Base-by-base conservation (phyloP, 345 rosid genomes). In the Limnanthes douglasii region DNA sequence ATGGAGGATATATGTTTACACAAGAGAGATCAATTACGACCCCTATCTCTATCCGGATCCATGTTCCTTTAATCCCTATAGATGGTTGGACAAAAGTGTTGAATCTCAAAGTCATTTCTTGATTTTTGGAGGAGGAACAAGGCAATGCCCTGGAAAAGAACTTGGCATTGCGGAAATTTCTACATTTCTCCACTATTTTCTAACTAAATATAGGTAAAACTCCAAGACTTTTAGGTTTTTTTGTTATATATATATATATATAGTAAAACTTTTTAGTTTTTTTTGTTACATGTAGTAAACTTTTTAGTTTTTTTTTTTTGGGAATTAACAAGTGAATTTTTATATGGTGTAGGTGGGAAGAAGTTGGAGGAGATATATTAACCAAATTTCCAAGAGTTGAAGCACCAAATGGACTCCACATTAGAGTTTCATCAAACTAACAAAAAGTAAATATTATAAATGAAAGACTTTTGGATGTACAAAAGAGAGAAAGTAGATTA, bases 1-100 rank as follows among this genome's bases (percentile, higher is more conserved):
- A 15, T 88, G 97, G 97, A 83, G 83, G 60, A 83, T 88, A 42
- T 88, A 83, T 37, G 80, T 88, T 3, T 88, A 79, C 54, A 70
- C 84, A 19, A 79, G 97, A 40, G 95, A 88, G 54, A 65, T 64
- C 4, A 88, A 83, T 51, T 73, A 79, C 46, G 84, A 79, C 37
- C 73, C 78, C 1, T 48, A 44, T 48, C 18, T 64, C 0, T 83
- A 75, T 51, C 70, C 77, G 6, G 95, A 83, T 27, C 90, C 93
- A 15, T 58, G 70, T 15, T 33, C 54, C 33, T 82, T 88, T 64
- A 88, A 76, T 61, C 97, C 97, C 31, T 88, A 90, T 95, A 78
- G 95, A 74, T 88, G 97, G 95, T 56, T 79, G 88, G 95, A 51
- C 26, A 45, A 50, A n/a, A 39, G 25, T 15, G 31, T 54, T 59